Percentiles rank a stretch among this genome's conserved stretches.
These are phyloP conservation scores for Lyophyllum semitale DNA, from an alignment of 768 basidiomycete species.

Conservation along the genomic window DNA sequence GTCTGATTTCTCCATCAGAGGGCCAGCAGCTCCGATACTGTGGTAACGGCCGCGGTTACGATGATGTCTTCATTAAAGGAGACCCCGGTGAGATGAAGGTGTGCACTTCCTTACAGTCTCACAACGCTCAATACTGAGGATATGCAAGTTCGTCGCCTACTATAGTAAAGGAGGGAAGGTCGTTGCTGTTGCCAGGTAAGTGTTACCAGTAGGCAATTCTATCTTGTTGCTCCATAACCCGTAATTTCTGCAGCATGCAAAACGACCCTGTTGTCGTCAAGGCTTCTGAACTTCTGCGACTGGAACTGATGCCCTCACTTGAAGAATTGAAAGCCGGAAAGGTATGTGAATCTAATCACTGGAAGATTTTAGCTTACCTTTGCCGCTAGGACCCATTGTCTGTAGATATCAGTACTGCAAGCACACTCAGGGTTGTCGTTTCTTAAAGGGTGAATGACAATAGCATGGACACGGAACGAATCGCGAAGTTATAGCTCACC, in stretches of 20 bases:
- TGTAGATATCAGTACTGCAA: constrained; percentile 39
- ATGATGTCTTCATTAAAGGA: constrained; percentile 80
- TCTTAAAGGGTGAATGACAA: background rate
- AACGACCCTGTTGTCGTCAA: constrained; percentile 80
- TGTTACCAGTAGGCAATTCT: background rate
- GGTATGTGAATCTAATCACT: constrained; percentile 35
- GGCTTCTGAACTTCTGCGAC: constrained; percentile 74
- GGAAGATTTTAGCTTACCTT: background rate
- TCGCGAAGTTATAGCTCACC: background rate
- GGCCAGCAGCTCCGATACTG: constrained; percentile 87
- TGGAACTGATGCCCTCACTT: constrained; percentile 79
- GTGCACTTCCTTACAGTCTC: background rate
- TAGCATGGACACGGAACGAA: background rate
- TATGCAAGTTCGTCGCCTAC: constrained; percentile 72
- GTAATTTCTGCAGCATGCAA: constrained; percentile 58
- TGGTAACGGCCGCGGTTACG: constrained; percentile 69
- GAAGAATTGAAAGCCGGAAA: constrained; percentile 75
- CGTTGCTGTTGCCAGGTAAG: constrained; percentile 67
- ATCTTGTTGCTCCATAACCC: background rate
- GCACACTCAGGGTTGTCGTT: constrained; percentile 1
- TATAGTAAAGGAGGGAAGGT: constrained; percentile 67
- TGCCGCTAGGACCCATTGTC: constrained; percentile 37
- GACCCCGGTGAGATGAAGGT: constrained; percentile 79
- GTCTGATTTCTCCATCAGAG: constrained; percentile 41
- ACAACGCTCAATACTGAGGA: background rate